Evolutionary conservation across 306 rosid genomes (phyloP).

Genomic region (Arachis stenosperma): DNA sequence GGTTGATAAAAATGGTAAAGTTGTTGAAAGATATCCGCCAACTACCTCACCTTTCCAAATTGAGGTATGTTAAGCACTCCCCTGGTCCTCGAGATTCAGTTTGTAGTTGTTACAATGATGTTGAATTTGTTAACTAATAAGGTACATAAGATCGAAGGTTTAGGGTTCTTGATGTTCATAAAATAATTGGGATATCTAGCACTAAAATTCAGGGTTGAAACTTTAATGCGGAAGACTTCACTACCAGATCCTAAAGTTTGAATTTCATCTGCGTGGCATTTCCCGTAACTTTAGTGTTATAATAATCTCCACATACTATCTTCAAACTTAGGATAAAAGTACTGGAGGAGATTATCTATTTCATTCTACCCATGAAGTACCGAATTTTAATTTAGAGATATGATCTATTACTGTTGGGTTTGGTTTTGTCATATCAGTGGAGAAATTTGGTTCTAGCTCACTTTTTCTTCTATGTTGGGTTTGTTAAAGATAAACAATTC

Average conservation of each 20-base stretch:
- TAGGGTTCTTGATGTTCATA: neutral
- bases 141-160: slow-evolving; percentile 27
- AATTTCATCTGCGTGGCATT: too few species aligned
- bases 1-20: slow-evolving; percentile 94
- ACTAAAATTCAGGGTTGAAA: slow-evolving; percentile 11
- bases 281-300: too few species aligned
- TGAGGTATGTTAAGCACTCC: slow-evolving; percentile 61
- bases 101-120: slow-evolving; percentile 6
- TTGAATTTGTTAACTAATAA: slow-evolving; percentile 11
- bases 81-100: neutral
- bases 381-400: neutral
- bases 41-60: slow-evolving; percentile 97
- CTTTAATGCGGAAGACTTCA: slow-evolving; percentile 1
- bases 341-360: neutral
- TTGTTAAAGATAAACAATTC: slow-evolving; percentile 5
- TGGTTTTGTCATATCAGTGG: neutral
- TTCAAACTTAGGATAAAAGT: neutral
- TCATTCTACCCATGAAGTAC: neutral
- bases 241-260: neutral
- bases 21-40: slow-evolving; percentile 87
- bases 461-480: slow-evolving; percentile 2
- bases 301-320: neutral
- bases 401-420: neutral
- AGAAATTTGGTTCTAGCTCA: neutral
- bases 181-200: slow-evolving; percentile 3